Evolutionary conservation across 208 protist species (phyloP).

Genomic region (Zelonia costaricensis): DNA sequence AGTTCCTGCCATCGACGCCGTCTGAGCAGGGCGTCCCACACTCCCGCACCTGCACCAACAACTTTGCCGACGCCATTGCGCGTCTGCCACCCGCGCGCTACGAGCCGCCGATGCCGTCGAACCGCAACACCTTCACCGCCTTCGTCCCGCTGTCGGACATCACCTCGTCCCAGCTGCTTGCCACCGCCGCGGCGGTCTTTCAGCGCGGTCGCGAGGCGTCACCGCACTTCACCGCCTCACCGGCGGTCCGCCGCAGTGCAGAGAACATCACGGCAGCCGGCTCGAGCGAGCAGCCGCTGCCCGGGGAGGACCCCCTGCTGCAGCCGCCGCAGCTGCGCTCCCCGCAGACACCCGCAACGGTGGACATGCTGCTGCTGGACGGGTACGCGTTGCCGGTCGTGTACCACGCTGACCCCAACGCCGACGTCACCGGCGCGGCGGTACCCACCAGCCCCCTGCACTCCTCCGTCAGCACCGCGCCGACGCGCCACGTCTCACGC

Average conservation of each 20-base stretch:
- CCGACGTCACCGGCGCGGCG: neutral
- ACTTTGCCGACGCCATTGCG: neutral
- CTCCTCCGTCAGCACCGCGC: conserved; percentile 16
- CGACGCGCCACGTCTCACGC: conserved; percentile 11
- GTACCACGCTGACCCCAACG: neutral
- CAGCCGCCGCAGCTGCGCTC: no score
- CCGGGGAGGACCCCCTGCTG: neutral
- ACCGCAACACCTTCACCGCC: conserved; percentile 23
- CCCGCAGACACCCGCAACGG: conserved; percentile 4
- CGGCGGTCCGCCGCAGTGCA: neutral
- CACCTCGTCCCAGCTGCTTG: conserved; percentile 19
- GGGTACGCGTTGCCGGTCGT: neutral
- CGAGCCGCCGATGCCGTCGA: conserved; percentile 30
- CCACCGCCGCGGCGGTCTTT: neutral
- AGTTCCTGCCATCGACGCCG: neutral
- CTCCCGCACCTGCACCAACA: neutral
- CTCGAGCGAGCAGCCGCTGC: neutral
- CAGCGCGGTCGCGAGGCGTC: neutral
- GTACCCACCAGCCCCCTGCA: conserved; percentile 11
- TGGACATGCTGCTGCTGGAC: conserved; percentile 5
- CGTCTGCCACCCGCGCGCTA: conserved; percentile 11
- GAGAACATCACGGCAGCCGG: no score
- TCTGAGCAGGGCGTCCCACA: conserved; percentile 3
- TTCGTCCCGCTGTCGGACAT: conserved; percentile 21
- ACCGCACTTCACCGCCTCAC: neutral